Evolutionary conservation across 164 flowering plant genomes (phyloP), one percentile per base, ranked within the genome.

Genomic region (Nymphaea thermarum): DNA sequence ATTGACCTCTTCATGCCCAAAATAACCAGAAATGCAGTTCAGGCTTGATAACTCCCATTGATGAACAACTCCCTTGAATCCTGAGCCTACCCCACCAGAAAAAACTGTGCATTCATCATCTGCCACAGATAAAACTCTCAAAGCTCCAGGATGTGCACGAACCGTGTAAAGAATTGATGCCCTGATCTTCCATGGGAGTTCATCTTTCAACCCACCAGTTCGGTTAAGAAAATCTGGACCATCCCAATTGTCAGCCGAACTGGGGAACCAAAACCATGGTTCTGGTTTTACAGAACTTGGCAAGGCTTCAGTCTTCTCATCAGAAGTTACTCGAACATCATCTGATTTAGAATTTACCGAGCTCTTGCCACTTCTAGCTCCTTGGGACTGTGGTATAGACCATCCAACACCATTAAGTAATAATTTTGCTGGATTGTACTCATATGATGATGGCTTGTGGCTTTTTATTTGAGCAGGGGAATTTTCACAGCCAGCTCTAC

Each of bases 241-340:
- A 77, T 90, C 89, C 91, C 90, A 88, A 75, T 81, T 84, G 78
- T 82, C 65, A 73, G 87, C 87, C 47, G 88, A 82, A 75, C 84
- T 79, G 66, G 93, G 95, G 69, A 86, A 91, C 97, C 97, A 94
- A 73, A 83, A 86, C 99, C 99, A 94, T 53, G 96, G 95, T 72
- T 89, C 97, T 60, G 67, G 74, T 59, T 80, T 81, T 45, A 76
- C 77, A 70, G 69, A 63, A 71, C 71, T 71, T 69, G 85, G 70
- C 45, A 72, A 57, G 7, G 72, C 67, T 14, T 60, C 71, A 44
- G 78, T 71, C 68, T 72, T 74, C 61, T 74, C 76, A 61, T 59
- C 75, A 63, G 81, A 67, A 69, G 70, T 70, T 69, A 74, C 80
- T 62, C 80, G 84, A 68, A 60, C 42, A 14, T 73, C 77, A 62